Percentiles rank a stretch among this genome's conserved stretches.
phyloP scores from a whole-genome alignment of 305 asterid species.

The Fraxinus baroniana region DNA sequence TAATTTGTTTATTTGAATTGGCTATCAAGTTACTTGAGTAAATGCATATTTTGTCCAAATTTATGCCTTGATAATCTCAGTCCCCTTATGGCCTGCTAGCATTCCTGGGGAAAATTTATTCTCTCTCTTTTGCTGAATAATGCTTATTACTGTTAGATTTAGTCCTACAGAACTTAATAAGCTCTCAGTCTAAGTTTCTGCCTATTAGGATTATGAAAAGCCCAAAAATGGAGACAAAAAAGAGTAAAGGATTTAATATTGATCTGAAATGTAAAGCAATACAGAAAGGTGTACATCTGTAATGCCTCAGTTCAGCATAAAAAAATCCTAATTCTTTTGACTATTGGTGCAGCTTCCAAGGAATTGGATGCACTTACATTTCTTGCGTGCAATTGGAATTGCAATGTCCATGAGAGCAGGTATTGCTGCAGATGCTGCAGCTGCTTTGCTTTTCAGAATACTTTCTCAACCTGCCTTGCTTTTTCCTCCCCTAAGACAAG shows the following conservation, averaged over 20 bases:
- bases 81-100: neutral
- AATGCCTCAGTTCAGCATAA: constrained; percentile 3
- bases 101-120: neutral
- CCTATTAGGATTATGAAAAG: neutral
- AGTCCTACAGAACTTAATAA: neutral
- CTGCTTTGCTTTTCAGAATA: constrained; percentile 94
- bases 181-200: neutral
- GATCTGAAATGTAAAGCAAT: neutral
- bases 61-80: neutral
- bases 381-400: constrained; percentile 93
- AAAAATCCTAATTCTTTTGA: constrained; percentile 28
- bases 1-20: neutral
- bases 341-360: constrained; percentile 76
- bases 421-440: constrained; percentile 96
- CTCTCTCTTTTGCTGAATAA: neutral
- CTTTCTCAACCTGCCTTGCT: constrained; percentile 97
- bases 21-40: neutral
- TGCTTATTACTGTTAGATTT: neutral
- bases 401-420: constrained; percentile 99
- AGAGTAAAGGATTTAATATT: neutral
- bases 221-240: neutral
- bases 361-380: constrained; percentile 99
- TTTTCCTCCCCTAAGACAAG: constrained; percentile 89
- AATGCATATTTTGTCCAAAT: neutral
- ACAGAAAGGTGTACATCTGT: neutral